Evolutionary conservation across 257 asterid species (phyloP).

Genomic region (Plantago ovata): DNA sequence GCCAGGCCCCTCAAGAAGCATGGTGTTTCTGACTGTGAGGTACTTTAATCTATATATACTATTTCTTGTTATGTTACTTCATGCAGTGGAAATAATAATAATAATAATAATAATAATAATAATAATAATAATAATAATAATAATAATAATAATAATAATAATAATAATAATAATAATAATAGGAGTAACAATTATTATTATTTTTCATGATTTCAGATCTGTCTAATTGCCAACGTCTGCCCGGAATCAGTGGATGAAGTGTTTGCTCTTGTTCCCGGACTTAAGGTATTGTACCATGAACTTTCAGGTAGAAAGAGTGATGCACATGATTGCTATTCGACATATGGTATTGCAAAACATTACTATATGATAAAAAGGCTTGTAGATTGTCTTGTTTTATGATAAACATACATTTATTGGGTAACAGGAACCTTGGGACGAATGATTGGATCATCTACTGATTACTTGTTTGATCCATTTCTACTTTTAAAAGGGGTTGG

Average conservation of each 20-base stretch:
- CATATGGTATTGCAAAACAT: constrained; percentile 8
- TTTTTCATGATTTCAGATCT: constrained; percentile 48
- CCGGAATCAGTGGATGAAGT: constrained; percentile 86
- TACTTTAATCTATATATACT: constrained; percentile 26
- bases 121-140: no score
- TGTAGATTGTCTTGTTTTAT: constrained; percentile 3
- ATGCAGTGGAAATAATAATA: constrained; percentile 16
- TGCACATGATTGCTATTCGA: constrained; percentile 6
- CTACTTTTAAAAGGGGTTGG: neutral
- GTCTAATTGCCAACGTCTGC: constrained; percentile 67
- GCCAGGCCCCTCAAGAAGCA: constrained; percentile 63
- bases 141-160: no score
- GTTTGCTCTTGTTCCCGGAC: constrained; percentile 71
- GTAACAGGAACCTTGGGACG: neutral
- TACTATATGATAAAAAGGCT: constrained; percentile 7
- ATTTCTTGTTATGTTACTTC: neutral
- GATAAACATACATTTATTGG: neutral
- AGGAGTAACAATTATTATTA: neutral
- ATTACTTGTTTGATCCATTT: neutral
- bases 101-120: no score
- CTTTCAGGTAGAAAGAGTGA: constrained; percentile 15
- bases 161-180: no score
- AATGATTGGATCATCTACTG: neutral
- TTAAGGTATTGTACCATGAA: constrained; percentile 48
- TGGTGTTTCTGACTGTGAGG: constrained; percentile 85